These are phyloP conservation scores for Coffea eugenioides DNA, from an alignment of 257 asterid genomes.

Conservation along the genomic window DNA sequence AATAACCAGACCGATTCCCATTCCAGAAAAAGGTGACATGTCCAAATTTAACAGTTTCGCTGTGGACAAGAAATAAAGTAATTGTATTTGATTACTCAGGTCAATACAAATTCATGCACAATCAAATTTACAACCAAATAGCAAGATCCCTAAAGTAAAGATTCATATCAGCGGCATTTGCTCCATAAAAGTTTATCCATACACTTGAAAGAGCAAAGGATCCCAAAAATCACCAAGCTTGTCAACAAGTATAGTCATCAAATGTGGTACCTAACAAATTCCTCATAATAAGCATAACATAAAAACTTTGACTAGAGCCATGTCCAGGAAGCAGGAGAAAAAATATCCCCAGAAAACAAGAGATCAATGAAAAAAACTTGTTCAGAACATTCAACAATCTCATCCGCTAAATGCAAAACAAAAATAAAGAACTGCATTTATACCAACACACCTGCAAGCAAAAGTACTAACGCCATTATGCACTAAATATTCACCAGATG, in stretches of 20 bases:
- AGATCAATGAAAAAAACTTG: not conserved
- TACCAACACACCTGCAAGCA: constrained; percentile 72
- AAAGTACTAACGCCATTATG: constrained; percentile 79
- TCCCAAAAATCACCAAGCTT: not conserved
- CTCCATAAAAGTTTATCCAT: not conserved
- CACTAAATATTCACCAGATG: constrained; percentile 94
- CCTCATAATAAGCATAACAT: not conserved
- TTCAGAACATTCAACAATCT: not conserved
- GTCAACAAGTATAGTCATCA: not conserved
- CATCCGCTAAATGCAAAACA: not conserved
- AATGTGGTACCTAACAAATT: not conserved
- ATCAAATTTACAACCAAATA: not conserved
- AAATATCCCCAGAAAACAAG: not conserved
- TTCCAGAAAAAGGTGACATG: constrained; percentile 94
- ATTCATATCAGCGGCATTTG: not conserved
- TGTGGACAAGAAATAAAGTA: constrained; percentile 26
- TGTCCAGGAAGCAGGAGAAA: not conserved
- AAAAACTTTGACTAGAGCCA: not conserved
- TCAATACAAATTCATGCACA: not conserved
- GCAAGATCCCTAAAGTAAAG: not conserved
- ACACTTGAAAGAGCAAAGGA: not conserved
- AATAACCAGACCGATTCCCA: constrained; percentile 95
- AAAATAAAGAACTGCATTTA: not conserved
- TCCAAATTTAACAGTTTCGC: constrained; percentile 94
- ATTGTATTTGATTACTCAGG: not conserved